phyloP scores from a whole-genome alignment of 176 grass and related monocot genomes.

The Cenchrus americanus region DNA sequence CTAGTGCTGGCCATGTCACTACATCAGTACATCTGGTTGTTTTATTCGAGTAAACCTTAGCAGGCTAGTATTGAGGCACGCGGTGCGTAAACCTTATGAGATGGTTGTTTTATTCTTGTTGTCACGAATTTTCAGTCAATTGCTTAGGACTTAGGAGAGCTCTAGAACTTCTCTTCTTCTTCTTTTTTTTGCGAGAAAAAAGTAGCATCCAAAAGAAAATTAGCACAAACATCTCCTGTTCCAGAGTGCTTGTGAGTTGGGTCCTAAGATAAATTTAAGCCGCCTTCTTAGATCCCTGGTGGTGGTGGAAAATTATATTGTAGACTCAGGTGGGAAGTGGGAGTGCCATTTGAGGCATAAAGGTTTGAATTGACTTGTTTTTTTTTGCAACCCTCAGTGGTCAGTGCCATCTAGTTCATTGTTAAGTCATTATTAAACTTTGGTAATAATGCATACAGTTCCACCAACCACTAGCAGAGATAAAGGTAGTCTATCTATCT shows the following conservation, averaged over 20 bases:
- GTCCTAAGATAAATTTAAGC: neutral
- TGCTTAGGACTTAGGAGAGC: neutral
- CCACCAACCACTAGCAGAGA: constrained; percentile 34
- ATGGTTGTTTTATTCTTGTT: neutral
- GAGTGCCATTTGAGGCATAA: constrained; percentile 17
- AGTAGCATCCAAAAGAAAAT: neutral
- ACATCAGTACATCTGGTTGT: neutral
- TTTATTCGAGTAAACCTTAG: neutral
- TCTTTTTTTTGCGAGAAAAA: neutral
- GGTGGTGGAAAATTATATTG: constrained; percentile 11
- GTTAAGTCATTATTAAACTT: neutral
- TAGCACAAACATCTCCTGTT: constrained; percentile 7
- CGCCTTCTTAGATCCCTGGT: neutral
- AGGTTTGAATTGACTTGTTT: neutral
- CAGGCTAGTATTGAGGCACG: neutral
- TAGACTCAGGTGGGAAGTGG: constrained; percentile 27
- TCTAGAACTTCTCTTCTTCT: neutral
- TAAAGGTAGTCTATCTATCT: constrained; percentile 35
- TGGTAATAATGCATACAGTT: constrained; percentile 29
- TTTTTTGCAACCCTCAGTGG: constrained; percentile 10
- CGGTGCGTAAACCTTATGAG: neutral
- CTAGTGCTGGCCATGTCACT: neutral
- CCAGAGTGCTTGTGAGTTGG: neutral
- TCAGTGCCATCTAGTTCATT: constrained; percentile 22
- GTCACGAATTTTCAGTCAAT: neutral